Conservation (phyloP, 2,329 filamentous ascomycete genomes). For the Fusarium sambucinum region DNA sequence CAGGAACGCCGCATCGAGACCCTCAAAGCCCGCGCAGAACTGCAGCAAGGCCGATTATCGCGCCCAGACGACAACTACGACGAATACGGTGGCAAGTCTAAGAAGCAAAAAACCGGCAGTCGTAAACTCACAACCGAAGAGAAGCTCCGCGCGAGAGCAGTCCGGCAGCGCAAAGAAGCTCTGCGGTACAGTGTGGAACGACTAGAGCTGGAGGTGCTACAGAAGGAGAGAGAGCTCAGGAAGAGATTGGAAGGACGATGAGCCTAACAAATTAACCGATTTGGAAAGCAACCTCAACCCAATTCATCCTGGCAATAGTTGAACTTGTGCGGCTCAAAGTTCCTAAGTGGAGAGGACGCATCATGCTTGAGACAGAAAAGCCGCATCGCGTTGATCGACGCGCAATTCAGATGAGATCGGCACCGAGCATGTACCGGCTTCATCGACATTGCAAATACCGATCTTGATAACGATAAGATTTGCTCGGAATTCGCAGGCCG, state of each 20-base stretch:
- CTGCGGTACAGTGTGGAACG: conserved; percentile 88
- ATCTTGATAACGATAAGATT: conserved; percentile 22
- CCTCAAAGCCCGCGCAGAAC: conserved; percentile 82
- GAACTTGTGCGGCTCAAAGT: conserved; percentile 5
- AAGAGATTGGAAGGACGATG: conserved; percentile 60
- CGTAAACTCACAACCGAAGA: conserved; percentile 65
- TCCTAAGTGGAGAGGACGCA: background rate
- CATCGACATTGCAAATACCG: conserved; percentile 19
- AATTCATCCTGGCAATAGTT: background rate
- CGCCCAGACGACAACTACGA: conserved; percentile 44
- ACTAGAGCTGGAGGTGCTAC: conserved; percentile 85
- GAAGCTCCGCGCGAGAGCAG: conserved; percentile 66
- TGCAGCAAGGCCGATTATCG: conserved; percentile 78
- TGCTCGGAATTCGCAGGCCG: background rate
- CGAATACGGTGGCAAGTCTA: conserved; percentile 32
- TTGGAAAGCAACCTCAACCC: background rate
- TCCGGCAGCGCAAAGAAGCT: conserved; percentile 85
- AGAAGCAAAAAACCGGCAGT: conserved; percentile 42
- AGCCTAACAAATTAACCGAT: background rate
- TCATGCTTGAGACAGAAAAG: conserved; percentile 3
- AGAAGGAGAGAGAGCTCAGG: conserved; percentile 73
- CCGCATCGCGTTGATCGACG: conserved; percentile 26
- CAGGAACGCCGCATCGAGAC: conserved; percentile 85
- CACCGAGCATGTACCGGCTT: conserved; percentile 23
- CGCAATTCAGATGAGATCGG: conserved; percentile 32